Evolutionary conservation across 2,329 filamentous ascomycete species (phyloP).

Genomic region (Stylonectria norvegica): DNA sequence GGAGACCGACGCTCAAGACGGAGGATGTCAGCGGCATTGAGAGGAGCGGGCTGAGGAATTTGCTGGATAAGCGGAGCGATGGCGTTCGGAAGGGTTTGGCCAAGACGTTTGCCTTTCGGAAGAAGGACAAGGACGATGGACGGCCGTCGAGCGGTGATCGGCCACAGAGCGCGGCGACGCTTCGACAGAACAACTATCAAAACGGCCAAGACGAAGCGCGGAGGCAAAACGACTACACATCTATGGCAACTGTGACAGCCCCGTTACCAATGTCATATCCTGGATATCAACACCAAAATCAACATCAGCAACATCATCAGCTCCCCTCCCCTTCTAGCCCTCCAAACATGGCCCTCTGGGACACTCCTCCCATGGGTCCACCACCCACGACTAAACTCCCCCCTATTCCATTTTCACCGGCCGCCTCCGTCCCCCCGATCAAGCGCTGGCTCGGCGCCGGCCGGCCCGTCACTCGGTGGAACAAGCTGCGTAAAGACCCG

Average conservation of each 20-base stretch:
- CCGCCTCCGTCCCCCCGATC: slow-evolving; percentile 34
- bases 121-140: slow-evolving; percentile 42
- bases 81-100: slow-evolving; percentile 50
- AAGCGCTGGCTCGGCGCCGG: slow-evolving; percentile 54
- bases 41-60: slow-evolving; percentile 50
- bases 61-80: slow-evolving; percentile 55
- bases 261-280: slow-evolving; percentile 13
- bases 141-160: slow-evolving; percentile 12
- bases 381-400: slow-evolving; percentile 45
- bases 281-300: not conserved
- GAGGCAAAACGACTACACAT: slow-evolving; percentile 10
- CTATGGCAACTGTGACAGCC: slow-evolving; percentile 11
- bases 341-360: slow-evolving; percentile 10
- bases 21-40: slow-evolving; percentile 54
- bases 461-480: slow-evolving; percentile 49
- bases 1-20: slow-evolving; percentile 43
- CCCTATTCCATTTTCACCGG: slow-evolving; percentile 33
- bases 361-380: slow-evolving; percentile 26
- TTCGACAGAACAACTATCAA: slow-evolving; percentile 14
- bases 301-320: slow-evolving; percentile 12
- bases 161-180: slow-evolving; percentile 20
- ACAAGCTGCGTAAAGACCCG: slow-evolving; percentile 56
- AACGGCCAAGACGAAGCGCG: slow-evolving; percentile 10
- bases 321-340: slow-evolving; percentile 20
- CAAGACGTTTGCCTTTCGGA: slow-evolving; percentile 51